These are phyloP conservation scores for Fistulifera solaris DNA, from an alignment of 108 stramenopile genomes.

Conservation along the genomic window DNA sequence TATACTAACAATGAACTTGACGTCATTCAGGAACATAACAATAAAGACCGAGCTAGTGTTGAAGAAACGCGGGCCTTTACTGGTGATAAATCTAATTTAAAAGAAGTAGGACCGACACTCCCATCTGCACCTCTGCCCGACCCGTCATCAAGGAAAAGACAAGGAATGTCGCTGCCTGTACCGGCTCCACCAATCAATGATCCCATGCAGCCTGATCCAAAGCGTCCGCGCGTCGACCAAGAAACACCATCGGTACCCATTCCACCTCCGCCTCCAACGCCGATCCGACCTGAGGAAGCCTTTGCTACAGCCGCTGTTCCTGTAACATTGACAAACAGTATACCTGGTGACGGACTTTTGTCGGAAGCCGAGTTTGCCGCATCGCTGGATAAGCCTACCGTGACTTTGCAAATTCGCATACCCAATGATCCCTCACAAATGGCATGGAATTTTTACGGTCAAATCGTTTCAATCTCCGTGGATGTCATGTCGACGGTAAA, in stretches of 20 bases:
- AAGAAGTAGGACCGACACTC: conserved; percentile 1
- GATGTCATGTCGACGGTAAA: conserved; percentile 61
- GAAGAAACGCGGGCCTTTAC: no score
- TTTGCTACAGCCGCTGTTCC: conserved; percentile 1
- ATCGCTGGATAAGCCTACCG: conserved; percentile 40
- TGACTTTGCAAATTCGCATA: conserved; percentile 54
- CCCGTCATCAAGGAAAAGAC: no score
- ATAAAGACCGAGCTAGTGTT: no score
- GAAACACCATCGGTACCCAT: not conserved
- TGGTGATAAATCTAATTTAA: no score
- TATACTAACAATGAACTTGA: not conserved
- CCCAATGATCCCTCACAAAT: conserved; percentile 64
- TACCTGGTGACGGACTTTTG: conserved; percentile 4
- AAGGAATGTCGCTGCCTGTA: not conserved
- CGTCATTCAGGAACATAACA: not conserved
- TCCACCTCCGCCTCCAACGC: conserved; percentile 10
- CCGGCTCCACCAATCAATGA: not conserved
- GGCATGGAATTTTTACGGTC: conserved; percentile 79
- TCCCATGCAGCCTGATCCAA: conserved; percentile 11
- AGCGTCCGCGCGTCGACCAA: conserved; percentile 4
- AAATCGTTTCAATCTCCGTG: conserved; percentile 54
- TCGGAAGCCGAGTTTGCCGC: conserved; percentile 58
- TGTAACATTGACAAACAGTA: not conserved
- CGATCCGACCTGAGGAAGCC: conserved; percentile 5
- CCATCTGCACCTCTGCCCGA: not conserved